Evolutionary conservation across 2,329 filamentous ascomycete genomes (phyloP).

Genomic region (Ophiostoma himal-ulmi): DNA sequence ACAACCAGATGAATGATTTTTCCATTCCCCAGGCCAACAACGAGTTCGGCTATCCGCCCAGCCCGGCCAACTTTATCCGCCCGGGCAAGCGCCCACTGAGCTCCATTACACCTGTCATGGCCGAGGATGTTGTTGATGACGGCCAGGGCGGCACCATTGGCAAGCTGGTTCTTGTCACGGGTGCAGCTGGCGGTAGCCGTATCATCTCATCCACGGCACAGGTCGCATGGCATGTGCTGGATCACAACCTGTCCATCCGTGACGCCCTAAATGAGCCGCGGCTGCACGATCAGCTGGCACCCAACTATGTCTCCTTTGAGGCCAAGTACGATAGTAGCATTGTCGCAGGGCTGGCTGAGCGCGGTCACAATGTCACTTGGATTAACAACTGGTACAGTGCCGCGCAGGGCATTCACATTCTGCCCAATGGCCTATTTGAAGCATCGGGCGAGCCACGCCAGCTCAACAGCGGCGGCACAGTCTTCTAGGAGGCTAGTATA

Average conservation of each 20-base stretch:
- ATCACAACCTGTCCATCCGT: slow-evolving; percentile 54
- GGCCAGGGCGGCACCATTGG: slow-evolving; percentile 39
- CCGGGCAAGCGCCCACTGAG: slow-evolving; percentile 77
- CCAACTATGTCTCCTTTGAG: slow-evolving; percentile 64
- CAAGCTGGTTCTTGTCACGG: slow-evolving; percentile 55
- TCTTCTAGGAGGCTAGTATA: slow-evolving; percentile 34
- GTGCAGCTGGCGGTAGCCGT: slow-evolving; percentile 73
- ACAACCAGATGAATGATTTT: slow-evolving; percentile 73
- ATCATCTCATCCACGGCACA: slow-evolving; percentile 84
- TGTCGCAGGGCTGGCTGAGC: slow-evolving; percentile 56
- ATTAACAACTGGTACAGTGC: slow-evolving; percentile 54
- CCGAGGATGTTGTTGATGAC: slow-evolving; percentile 44
- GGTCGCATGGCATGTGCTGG: slow-evolving; percentile 67
- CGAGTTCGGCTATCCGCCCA: slow-evolving; percentile 78
- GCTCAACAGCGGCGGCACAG: slow-evolving; percentile 62
- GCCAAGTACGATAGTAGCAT: slow-evolving; percentile 64
- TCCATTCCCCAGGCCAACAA: slow-evolving; percentile 72
- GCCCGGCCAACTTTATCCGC: slow-evolving; percentile 72
- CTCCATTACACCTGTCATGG: slow-evolving; percentile 76
- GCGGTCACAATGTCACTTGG: slow-evolving; percentile 71
- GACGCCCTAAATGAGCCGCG: slow-evolving; percentile 63
- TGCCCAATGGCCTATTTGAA: slow-evolving; percentile 64
- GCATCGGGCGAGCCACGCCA: slow-evolving; percentile 80
- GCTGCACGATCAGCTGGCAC: slow-evolving; percentile 77
- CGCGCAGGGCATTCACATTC: slow-evolving; percentile 64